Conservation (phyloP, 768 basidiomycete genomes). For the Suillus fuscotomentosus region DNA sequence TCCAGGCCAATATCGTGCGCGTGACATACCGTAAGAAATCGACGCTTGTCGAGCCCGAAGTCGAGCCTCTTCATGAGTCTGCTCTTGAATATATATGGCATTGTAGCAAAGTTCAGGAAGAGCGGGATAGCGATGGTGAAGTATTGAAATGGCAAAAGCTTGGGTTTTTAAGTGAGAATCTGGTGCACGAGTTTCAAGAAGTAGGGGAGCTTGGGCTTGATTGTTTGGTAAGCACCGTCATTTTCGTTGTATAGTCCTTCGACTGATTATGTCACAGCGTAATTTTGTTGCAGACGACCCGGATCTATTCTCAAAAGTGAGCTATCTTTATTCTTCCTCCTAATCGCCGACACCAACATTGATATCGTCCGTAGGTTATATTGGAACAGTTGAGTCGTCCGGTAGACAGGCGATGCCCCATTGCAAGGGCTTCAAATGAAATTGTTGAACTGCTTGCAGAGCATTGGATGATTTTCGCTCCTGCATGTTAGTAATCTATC, state of each 20-base stretch:
- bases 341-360: constrained; percentile 4
- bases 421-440: constrained; percentile 82
- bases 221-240: constrained; percentile 57
- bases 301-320: constrained; percentile 74
- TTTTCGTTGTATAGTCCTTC: background rate
- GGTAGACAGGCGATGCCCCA: constrained; percentile 72
- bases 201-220: constrained; percentile 82
- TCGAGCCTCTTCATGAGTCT: constrained; percentile 54
- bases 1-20: constrained; percentile 82
- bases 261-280: constrained; percentile 38
- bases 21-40: constrained; percentile 80
- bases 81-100: constrained; percentile 71
- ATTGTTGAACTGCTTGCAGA: constrained; percentile 82
- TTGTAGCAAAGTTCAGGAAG: constrained; percentile 54
- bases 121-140: constrained; percentile 46
- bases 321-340: background rate
- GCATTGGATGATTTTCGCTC: constrained; percentile 83
- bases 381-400: constrained; percentile 79
- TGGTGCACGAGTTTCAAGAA: constrained; percentile 72
- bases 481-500: constrained; percentile 58
- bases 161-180: constrained; percentile 75
- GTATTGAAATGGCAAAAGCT: constrained; percentile 71
- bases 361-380: constrained; percentile 50
- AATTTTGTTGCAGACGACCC: constrained; percentile 67
- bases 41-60: constrained; percentile 69